Conservation (phyloP, 306 rosid genomes). For the Malus orientalis region DNA sequence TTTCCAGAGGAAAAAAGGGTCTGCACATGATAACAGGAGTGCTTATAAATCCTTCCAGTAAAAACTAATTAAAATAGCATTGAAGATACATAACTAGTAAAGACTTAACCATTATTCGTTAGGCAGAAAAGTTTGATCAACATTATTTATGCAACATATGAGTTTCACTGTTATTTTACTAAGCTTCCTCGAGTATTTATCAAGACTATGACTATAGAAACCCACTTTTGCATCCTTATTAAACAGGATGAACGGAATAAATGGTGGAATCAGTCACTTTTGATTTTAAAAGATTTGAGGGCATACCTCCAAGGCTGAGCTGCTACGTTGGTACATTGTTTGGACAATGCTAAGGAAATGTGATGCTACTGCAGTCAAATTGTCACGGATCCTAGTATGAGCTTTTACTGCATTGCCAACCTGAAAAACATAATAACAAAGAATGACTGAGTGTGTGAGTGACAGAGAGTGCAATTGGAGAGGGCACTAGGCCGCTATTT, state of each 20-base stretch:
- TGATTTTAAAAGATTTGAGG: constrained; percentile 8
- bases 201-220: neutral
- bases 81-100: neutral
- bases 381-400: constrained; percentile 54
- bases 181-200: neutral
- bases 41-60: neutral
- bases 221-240: neutral
- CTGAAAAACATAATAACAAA: constrained; percentile 28
- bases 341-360: constrained; percentile 72
- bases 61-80: neutral
- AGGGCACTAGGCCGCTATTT: neutral
- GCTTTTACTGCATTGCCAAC: constrained; percentile 71
- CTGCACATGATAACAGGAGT: constrained; percentile 32
- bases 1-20: constrained; percentile 65
- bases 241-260: neutral
- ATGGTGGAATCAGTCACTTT: constrained; percentile 3
- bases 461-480: neutral
- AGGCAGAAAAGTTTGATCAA: neutral
- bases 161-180: neutral
- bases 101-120: too few relatives aligned
- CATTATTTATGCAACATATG: neutral
- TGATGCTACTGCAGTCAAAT: constrained; percentile 46
- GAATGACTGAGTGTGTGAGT: neutral
- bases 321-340: constrained; percentile 85
- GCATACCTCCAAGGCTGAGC: constrained; percentile 72